Percentiles rank a stretch among this genome's conserved stretches.
phyloP scores from a whole-genome alignment of 2,329 filamentous ascomycete genomes.

The Beauveria caledonica region DNA sequence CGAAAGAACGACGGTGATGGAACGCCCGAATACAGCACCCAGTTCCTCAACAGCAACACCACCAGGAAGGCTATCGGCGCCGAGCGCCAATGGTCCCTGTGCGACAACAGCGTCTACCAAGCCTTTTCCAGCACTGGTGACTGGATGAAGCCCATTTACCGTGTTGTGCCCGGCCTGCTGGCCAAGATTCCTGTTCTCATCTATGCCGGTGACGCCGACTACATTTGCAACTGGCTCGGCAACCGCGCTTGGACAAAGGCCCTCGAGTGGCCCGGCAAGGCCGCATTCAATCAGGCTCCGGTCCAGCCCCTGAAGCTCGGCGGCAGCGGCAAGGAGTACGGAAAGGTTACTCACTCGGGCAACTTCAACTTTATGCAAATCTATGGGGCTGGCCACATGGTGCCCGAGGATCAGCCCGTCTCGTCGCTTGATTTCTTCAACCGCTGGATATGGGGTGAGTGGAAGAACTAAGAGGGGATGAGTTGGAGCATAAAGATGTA shows the following conservation, averaged over 20 bases:
- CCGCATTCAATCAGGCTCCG: slow-evolving; percentile 65
- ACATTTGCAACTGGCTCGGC: slow-evolving; percentile 96
- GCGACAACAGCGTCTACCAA: slow-evolving; percentile 97
- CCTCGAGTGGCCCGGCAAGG: slow-evolving; percentile 87
- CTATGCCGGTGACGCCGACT: slow-evolving; percentile 86
- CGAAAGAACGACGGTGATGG: slow-evolving; percentile 86
- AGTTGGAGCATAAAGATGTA: neutral
- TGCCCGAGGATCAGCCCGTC: slow-evolving; percentile 13
- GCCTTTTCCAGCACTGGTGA: slow-evolving; percentile 97
- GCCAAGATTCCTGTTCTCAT: slow-evolving; percentile 90
- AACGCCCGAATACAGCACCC: slow-evolving; percentile 70
- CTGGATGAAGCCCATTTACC: slow-evolving; percentile 98
- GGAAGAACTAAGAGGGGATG: slow-evolving; percentile 1
- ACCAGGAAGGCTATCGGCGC: slow-evolving; percentile 84
- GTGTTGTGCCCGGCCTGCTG: slow-evolving; percentile 75
- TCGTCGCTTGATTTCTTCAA: slow-evolving; percentile 13
- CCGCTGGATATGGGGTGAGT: slow-evolving; percentile 14
- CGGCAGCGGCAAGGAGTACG: slow-evolving; percentile 21
- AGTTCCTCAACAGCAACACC: slow-evolving; percentile 75
- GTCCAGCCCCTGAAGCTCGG: slow-evolving; percentile 60
- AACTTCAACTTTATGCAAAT: slow-evolving; percentile 14
- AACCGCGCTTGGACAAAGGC: slow-evolving; percentile 93
- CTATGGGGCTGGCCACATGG: slow-evolving; percentile 14
- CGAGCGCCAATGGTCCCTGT: slow-evolving; percentile 91
- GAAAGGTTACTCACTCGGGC: slow-evolving; percentile 9